Evolutionary conservation across 768 basidiomycete genomes (phyloP).

Genomic region (Lactarius deliciosus): DNA sequence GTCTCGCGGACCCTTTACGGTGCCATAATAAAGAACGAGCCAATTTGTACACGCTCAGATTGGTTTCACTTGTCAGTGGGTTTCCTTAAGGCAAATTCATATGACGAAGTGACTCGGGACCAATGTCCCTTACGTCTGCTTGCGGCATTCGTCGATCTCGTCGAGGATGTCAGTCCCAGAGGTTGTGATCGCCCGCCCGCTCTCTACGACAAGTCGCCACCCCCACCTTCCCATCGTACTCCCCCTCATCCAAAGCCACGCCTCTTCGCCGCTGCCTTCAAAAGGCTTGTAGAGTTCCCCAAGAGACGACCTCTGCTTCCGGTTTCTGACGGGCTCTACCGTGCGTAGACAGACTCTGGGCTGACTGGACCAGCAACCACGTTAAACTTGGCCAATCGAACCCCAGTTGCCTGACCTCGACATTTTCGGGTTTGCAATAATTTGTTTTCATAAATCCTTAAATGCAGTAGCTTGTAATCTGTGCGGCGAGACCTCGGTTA

Average conservation of each 20-base stretch:
- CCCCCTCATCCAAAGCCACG: conserved; percentile 1
- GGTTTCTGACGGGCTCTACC: background rate
- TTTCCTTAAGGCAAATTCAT: too few relatives aligned
- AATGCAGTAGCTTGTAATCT: background rate
- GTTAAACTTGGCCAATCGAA: background rate
- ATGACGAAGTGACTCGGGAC: too few relatives aligned
- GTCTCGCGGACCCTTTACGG: too few relatives aligned
- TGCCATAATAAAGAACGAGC: too few relatives aligned
- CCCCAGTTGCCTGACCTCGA: background rate
- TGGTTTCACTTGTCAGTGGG: too few relatives aligned
- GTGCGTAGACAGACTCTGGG: too few relatives aligned
- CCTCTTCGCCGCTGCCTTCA: conserved; percentile 16
- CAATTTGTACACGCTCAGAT: too few relatives aligned
- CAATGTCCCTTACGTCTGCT: too few relatives aligned
- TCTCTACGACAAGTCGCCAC: conserved; percentile 12
- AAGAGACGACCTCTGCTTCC: too few relatives aligned
- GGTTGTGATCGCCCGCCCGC: conserved; percentile 22
- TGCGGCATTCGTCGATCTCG: too few relatives aligned
- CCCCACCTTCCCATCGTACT: background rate
- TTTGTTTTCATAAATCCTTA: background rate
- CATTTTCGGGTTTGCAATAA: background rate
- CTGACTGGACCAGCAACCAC: background rate
- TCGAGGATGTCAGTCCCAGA: conserved; percentile 11
- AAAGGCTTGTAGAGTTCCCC: conserved; percentile 20
- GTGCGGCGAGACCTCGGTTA: background rate